Conservation (phyloP, 2,329 filamentous ascomycete genomes). For the Aspergillus pseudoglaucus region DNA sequence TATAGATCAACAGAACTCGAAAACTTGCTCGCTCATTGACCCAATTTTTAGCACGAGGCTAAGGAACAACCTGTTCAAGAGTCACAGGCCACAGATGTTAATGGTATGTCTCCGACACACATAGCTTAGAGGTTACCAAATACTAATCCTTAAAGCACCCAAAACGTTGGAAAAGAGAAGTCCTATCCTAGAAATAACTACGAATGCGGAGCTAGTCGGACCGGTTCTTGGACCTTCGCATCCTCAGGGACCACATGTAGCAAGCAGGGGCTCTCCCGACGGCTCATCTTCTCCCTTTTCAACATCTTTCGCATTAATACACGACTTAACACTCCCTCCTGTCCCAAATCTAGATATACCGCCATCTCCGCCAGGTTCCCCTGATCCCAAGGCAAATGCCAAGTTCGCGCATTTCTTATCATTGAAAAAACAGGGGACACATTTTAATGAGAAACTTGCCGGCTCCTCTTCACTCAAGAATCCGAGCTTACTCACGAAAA, state of each 20-base stretch:
- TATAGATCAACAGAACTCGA: slow-evolving; percentile 7
- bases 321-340: slow-evolving; percentile 50
- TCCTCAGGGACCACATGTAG: slow-evolving; percentile 11
- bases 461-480: slow-evolving; percentile 53
- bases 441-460: slow-evolving; percentile 58
- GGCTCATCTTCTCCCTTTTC: slow-evolving; percentile 44
- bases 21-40: neutral
- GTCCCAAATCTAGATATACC: slow-evolving; percentile 41
- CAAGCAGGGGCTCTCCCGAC: slow-evolving; percentile 6
- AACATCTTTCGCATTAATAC: slow-evolving; percentile 44
- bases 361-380: slow-evolving; percentile 41
- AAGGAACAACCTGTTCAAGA: slow-evolving; percentile 3
- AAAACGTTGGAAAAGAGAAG: neutral
- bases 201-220: slow-evolving; percentile 14
- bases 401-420: slow-evolving; percentile 57
- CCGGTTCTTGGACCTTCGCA: slow-evolving; percentile 34
- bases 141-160: slow-evolving; percentile 3
- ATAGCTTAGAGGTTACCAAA: neutral
- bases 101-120: slow-evolving; percentile 2
- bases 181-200: neutral
- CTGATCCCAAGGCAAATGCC: slow-evolving; percentile 40
- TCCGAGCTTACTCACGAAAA: slow-evolving; percentile 50
- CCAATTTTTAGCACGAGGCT: slow-evolving; percentile 4
- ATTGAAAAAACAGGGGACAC: slow-evolving; percentile 55
- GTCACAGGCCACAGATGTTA: slow-evolving; percentile 1